These are phyloP conservation scores for Epichloe gansuensis DNA, from an alignment of 2,329 filamentous ascomycete genomes.

Conservation along the genomic window DNA sequence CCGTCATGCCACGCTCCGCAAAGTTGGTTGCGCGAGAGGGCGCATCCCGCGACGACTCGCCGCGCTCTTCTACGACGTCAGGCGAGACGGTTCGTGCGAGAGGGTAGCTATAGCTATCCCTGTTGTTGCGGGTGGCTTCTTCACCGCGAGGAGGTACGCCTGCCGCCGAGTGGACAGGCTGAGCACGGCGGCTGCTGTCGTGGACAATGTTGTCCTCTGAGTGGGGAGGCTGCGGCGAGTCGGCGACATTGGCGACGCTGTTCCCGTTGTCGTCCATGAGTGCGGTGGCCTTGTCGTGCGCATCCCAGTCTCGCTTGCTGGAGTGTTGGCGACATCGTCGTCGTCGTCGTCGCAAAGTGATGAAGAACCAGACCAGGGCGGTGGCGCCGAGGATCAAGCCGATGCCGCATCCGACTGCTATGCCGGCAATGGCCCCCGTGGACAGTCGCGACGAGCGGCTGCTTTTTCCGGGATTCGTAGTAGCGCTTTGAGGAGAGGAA, in stretches of 20 bases:
- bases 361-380: slow-evolving; percentile 28
- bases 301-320: slow-evolving; percentile 11
- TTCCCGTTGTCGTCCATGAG: slow-evolving; percentile 36
- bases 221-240: slow-evolving; percentile 30
- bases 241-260: slow-evolving; percentile 20
- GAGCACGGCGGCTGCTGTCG: background rate
- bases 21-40: slow-evolving; percentile 33
- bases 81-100: too few species aligned
- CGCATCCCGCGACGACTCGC: slow-evolving; percentile 8
- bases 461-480: background rate
- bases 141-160: background rate
- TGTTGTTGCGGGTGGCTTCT: background rate
- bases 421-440: slow-evolving; percentile 33
- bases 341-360: slow-evolving; percentile 28
- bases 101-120: too few species aligned
- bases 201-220: slow-evolving; percentile 25
- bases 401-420: slow-evolving; percentile 29
- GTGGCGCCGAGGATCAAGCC: slow-evolving; percentile 27
- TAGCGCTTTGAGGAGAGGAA: background rate
- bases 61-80: background rate
- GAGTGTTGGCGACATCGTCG: slow-evolving; percentile 16
- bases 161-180: background rate
- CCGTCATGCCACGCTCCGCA: slow-evolving; percentile 48
- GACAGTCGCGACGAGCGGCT: slow-evolving; percentile 17
- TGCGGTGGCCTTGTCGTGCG: slow-evolving; percentile 18